These are phyloP conservation scores for Silene noctiflora DNA, from an alignment of 179 eudicot genomes.

Conservation along the genomic window DNA sequence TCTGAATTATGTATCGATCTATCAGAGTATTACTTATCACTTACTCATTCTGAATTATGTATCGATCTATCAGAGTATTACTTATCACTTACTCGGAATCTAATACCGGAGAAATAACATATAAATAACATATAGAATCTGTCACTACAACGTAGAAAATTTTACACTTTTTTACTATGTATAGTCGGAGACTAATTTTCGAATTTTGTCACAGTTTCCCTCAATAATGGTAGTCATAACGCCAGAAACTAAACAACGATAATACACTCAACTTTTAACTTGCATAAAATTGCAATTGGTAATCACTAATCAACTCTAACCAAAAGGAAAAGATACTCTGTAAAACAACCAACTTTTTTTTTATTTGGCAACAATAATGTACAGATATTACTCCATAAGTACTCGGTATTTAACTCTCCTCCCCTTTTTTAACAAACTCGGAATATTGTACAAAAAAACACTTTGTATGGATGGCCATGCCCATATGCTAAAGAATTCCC, in stretches of 20 bases:
- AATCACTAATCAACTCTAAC: neutral
- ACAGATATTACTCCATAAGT: neutral
- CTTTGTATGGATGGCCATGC: constrained; percentile 4
- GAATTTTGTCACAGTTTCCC: too few species aligned
- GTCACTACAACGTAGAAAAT: too few species aligned
- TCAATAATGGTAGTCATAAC: too few species aligned
- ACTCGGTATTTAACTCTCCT: neutral
- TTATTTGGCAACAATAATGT: neutral
- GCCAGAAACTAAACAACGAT: neutral
- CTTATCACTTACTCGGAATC: too few species aligned
- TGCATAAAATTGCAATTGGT: neutral
- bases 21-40: too few species aligned
- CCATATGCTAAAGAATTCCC: neutral
- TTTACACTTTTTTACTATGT: too few species aligned
- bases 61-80: too few species aligned
- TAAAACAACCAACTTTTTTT: neutral
- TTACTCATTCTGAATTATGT: too few species aligned
- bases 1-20: too few species aligned
- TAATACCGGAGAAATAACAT: too few species aligned
- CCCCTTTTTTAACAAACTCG: neutral
- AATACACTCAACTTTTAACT: neutral
- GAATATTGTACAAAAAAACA: neutral
- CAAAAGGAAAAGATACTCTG: neutral
- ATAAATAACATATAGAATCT: too few species aligned
- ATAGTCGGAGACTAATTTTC: too few species aligned